Conservation (phyloP, 78 protist species). For the Planoprotostelium fungivorum region DNA sequence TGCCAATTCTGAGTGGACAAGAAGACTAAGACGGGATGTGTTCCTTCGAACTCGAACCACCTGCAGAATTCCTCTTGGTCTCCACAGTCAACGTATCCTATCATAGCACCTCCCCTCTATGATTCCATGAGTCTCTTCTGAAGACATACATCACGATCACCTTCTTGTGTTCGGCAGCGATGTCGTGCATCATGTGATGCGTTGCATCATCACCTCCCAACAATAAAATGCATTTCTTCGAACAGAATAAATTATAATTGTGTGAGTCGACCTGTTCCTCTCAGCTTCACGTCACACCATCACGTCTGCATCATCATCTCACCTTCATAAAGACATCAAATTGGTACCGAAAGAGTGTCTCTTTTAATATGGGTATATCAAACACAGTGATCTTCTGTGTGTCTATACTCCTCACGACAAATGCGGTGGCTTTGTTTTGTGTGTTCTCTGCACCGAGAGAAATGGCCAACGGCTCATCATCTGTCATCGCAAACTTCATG, state of each 20-base stretch:
- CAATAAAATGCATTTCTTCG: not conserved
- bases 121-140: not conserved
- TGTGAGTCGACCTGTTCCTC: not conserved
- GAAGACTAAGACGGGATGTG: not conserved
- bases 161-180: not conserved
- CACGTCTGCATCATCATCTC: not conserved
- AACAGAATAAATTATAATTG: not conserved
- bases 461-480: not conserved
- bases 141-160: not conserved
- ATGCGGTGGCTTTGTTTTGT: not conserved
- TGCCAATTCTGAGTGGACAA: not conserved
- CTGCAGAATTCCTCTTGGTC: not conserved
- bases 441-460: not conserved
- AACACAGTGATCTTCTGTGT: not conserved
- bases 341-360: not conserved
- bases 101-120: not conserved
- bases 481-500: not conserved
- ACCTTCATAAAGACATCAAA: not conserved
- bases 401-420: not conserved
- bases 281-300: not conserved
- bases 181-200: not conserved
- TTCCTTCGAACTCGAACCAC: not conserved
- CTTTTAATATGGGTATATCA: not conserved
- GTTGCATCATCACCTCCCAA: not conserved
- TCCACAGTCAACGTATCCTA: not conserved